These are phyloP conservation scores for Leptodermis oblonga DNA, from an alignment of 257 asterid genomes.

Conservation along the genomic window DNA sequence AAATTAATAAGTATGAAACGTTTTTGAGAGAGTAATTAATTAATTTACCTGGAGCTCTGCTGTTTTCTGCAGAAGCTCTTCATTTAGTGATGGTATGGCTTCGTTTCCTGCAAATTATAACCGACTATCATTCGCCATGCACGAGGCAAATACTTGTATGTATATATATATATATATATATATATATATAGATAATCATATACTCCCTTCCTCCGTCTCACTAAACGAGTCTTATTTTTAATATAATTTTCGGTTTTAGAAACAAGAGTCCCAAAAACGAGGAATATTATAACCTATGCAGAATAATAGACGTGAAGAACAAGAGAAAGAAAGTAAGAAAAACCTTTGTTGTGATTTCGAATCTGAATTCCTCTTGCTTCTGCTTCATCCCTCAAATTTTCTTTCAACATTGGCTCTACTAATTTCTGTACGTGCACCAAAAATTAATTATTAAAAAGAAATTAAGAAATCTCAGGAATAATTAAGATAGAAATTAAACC, in stretches of 20 bases:
- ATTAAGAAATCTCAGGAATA: background rate
- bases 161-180: background rate
- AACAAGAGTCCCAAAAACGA: too few species aligned
- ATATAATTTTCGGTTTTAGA: too few species aligned
- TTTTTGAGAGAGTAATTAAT: background rate
- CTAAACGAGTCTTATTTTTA: too few species aligned
- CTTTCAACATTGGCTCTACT: background rate
- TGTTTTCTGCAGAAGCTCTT: conserved; percentile 1
- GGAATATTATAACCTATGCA: background rate
- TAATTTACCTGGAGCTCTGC: conserved; percentile 13
- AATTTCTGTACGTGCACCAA: conserved; percentile 29
- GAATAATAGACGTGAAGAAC: background rate
- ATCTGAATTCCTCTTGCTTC: conserved; percentile 4
- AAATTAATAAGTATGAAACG: too few species aligned
- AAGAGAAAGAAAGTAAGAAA: background rate
- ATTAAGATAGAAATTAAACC: too few species aligned
- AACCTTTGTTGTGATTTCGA: conserved; percentile 27
- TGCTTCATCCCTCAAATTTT: background rate
- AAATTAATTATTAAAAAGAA: background rate
- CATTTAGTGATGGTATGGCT: background rate
- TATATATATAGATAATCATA: too few species aligned
- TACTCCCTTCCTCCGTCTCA: too few species aligned
- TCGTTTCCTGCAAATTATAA: conserved; percentile 7
- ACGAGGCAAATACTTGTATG: background rate
- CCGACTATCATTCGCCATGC: background rate